A percentile compares a stretch with the other conserved stretches of the same genome.
Conservation (phyloP, 345 rosid species). For the Camelina hispida region DNA sequence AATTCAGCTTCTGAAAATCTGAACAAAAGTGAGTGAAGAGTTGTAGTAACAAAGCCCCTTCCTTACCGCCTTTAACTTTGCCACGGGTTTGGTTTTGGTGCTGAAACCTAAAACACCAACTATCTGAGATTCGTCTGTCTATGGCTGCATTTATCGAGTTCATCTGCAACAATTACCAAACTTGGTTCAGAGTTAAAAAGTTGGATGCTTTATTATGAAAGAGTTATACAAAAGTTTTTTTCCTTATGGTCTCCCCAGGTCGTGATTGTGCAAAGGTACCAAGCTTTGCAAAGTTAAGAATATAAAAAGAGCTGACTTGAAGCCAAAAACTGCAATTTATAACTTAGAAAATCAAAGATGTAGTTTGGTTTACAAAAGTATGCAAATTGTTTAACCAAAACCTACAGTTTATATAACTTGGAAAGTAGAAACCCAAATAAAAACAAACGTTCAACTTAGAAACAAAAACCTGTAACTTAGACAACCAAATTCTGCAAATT, state of each 20-base stretch:
- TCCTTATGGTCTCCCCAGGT: constrained; percentile 24
- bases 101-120: constrained; percentile 74
- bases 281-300: constrained; percentile 58
- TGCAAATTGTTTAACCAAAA: too few species aligned
- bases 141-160: constrained; percentile 96
- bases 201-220: constrained; percentile 39
- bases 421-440: too few species aligned
- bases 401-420: too few species aligned
- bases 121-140: constrained; percentile 90
- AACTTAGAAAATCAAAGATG: too few species aligned
- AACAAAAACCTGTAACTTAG: too few species aligned
- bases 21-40: constrained; percentile 30
- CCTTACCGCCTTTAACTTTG: constrained; percentile 27
- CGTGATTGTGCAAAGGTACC: constrained; percentile 58
- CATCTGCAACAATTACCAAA: constrained; percentile 70
- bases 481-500: too few species aligned
- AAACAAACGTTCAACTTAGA: too few species aligned
- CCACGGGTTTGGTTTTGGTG: not conserved
- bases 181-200: constrained; percentile 12
- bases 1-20: constrained; percentile 22
- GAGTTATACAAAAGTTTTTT: constrained; percentile 9
- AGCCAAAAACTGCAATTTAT: too few species aligned
- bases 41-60: not conserved
- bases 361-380: too few species aligned
- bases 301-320: too few species aligned